Percentiles rank a stretch among this genome's conserved stretches.
Evolutionary conservation across 2,329 filamentous ascomycete species (phyloP).

Genomic region (Aphanoascus verrucosus): DNA sequence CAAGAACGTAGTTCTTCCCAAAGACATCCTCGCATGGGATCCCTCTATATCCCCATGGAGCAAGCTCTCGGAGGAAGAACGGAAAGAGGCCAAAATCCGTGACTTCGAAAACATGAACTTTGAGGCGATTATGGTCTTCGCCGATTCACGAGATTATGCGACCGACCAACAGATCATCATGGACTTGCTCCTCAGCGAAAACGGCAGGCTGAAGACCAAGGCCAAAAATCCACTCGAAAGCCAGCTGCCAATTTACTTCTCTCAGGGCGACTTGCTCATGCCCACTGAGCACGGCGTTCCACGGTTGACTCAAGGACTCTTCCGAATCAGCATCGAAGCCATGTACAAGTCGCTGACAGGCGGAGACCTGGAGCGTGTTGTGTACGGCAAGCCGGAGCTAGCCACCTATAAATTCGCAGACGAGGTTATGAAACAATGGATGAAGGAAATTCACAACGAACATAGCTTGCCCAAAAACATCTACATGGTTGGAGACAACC

Average conservation of each 20-base stretch:
- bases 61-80: conserved; percentile 57
- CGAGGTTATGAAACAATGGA: conserved; percentile 61
- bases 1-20: conserved; percentile 61
- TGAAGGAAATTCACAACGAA: conserved; percentile 64
- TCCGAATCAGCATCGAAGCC: conserved; percentile 62
- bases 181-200: conserved; percentile 57
- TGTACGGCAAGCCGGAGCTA: conserved; percentile 64
- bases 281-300: conserved; percentile 52
- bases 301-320: conserved; percentile 63
- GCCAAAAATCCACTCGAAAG: conserved; percentile 55
- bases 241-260: conserved; percentile 66
- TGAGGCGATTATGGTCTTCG: conserved; percentile 64
- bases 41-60: conserved; percentile 58
- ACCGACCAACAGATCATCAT: conserved; percentile 69
- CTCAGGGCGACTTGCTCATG: conserved; percentile 54
- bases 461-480: conserved; percentile 57
- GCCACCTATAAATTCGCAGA: conserved; percentile 73
- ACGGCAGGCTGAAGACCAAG: conserved; percentile 54
- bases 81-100: conserved; percentile 54
- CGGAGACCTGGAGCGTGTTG: conserved; percentile 60
- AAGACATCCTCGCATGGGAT: conserved; percentile 63
- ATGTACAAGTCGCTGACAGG: conserved; percentile 55
- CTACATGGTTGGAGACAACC: conserved; percentile 70
- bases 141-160: conserved; percentile 61
- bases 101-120: conserved; percentile 64